These are phyloP conservation scores for Penicillium coprophilum DNA, from an alignment of 495 filamentous ascomycete genomes.

Conservation along the genomic window DNA sequence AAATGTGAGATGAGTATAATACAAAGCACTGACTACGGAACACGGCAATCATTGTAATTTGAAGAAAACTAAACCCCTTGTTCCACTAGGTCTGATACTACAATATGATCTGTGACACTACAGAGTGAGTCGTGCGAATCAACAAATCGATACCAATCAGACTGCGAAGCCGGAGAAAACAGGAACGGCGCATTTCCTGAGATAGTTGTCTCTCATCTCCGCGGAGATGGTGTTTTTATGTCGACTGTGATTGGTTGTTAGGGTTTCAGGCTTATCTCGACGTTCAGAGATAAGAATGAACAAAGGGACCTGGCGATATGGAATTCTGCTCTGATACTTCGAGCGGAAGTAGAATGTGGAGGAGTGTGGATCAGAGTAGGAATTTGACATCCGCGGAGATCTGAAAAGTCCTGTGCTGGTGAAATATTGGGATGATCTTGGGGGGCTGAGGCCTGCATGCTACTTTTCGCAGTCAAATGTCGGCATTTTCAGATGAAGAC, in stretches of 20 bases:
- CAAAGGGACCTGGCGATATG: neutral
- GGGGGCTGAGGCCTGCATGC: neutral
- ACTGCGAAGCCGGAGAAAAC: constrained; percentile 6
- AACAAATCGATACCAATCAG: constrained; percentile 1
- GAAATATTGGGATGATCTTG: neutral
- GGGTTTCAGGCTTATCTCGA: constrained; percentile 2
- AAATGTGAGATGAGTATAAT: constrained; percentile 2
- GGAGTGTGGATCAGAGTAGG: neutral
- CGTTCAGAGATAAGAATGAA: constrained; percentile 4
- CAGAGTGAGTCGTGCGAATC: neutral
- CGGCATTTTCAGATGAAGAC: neutral
- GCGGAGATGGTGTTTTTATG: constrained; percentile 16
- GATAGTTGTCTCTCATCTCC: constrained; percentile 11
- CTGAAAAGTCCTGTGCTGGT: neutral
- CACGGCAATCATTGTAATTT: constrained; percentile 16
- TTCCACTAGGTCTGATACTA: neutral
- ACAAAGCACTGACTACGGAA: neutral
- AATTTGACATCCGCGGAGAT: constrained; percentile 7
- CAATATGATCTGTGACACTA: neutral
- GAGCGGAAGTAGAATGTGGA: neutral
- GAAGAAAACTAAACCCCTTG: constrained; percentile 4
- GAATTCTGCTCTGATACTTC: neutral
- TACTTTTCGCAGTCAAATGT: neutral
- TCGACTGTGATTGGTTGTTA: constrained; percentile 7
- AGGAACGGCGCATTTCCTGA: constrained; percentile 7